Base-by-base conservation (phyloP, 2,329 filamentous ascomycete species). In the Phialocephala sp. region DNA sequence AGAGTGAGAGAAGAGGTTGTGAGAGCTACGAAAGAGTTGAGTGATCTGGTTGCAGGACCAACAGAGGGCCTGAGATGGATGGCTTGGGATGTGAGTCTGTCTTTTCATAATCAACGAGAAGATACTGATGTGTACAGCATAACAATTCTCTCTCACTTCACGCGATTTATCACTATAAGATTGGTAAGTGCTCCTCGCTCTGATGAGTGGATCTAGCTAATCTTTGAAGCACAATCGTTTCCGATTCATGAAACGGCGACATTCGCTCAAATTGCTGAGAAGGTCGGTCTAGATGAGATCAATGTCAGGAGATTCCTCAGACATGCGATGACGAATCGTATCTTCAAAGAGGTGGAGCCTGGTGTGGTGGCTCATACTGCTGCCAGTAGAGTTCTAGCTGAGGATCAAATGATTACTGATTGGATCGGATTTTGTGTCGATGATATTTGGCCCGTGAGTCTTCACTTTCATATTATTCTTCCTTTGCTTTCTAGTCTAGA, bases 381-480 rank as follows among this genome's bases (percentile, higher is more conserved):
- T 1, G 80, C 81, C 1, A 88, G 85, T 1, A 80, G 80, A 4
- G 74, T 83, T 2, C 79, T 89, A 0, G 82, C 81, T 14, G 78
- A 83, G 62, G 82, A 87, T 70, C 68, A 72, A 1, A 73, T 76
- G 27, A 79, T 87, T 63, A 79, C 81, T 60, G 82, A 83, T 67
- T 88, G 85, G 84, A 78, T 87, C 4, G 81, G 82, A 18, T 85
- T 85, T 75, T 85, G 85, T 69, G 75, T 79, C 5, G 84, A 87
- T 62, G 85, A 87, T 66, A 78, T 84, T 62, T 85, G 67, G 68
- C 71, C 70, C 2, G 73, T 73, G 62, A 63, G 63, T 67, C 35
- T 6, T 45, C 43, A n/a, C n/a, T n/a, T n/a, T n/a, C n/a, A n/a
- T n/a, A n/a, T n/a, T n/a, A n/a, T n/a, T n/a, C n/a, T n/a, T n/a